phyloP scores from a whole-genome alignment of 2,329 filamentous ascomycete genomes.

The Magnaporthales sp. region DNA sequence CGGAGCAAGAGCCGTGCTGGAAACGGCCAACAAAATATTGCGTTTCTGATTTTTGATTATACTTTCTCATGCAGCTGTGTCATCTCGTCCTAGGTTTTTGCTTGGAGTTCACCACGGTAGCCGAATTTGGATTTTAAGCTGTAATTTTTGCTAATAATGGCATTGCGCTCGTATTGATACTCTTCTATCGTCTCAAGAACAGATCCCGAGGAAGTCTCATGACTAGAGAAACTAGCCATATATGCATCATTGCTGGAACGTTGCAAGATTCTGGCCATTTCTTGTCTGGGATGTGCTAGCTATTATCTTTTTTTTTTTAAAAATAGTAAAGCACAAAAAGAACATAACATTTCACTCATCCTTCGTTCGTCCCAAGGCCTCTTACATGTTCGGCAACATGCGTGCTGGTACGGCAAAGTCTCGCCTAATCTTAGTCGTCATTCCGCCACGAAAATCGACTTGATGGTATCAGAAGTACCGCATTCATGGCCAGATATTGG shows the following conservation, averaged over 20 bases:
- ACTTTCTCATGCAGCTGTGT: neutral
- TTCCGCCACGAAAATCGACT: neutral
- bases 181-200: neutral
- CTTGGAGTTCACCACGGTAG: neutral
- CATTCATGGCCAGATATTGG: neutral
- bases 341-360: neutral
- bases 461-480: neutral
- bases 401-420: neutral
- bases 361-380: neutral
- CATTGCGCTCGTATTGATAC: neutral
- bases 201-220: too few relatives aligned
- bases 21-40: slow-evolving; percentile 33
- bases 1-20: slow-evolving; percentile 27
- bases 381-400: neutral
- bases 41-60: slow-evolving; percentile 26
- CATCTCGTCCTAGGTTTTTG: neutral
- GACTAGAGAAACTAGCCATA: neutral
- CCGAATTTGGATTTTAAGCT: neutral
- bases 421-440: neutral
- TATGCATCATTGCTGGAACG: neutral
- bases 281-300: neutral
- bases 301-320: neutral
- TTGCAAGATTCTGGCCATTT: neutral
- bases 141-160: neutral
- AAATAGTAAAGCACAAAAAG: neutral